Evolutionary conservation across 2,329 filamentous ascomycete species (phyloP).

Genomic region (Claviceps paspali): DNA sequence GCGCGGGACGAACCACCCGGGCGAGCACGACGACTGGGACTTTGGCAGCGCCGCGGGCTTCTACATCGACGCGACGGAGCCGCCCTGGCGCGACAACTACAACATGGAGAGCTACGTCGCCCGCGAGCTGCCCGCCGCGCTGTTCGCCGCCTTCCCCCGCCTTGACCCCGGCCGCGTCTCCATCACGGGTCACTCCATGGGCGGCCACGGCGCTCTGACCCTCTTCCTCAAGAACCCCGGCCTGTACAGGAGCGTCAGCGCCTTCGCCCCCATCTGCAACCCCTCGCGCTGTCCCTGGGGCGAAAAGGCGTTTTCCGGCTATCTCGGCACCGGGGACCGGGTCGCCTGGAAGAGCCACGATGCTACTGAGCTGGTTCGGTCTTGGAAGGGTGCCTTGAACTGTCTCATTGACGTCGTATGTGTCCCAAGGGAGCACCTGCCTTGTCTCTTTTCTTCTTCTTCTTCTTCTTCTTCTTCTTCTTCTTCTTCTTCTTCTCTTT

Average conservation of each 20-base stretch:
- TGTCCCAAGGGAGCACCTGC: too few relatives aligned
- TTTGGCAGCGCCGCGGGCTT: slow-evolving; percentile 89
- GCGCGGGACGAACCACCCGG: slow-evolving; percentile 62
- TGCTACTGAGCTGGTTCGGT: slow-evolving; percentile 73
- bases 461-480: background rate
- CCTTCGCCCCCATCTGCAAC: slow-evolving; percentile 83
- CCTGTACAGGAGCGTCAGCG: slow-evolving; percentile 75
- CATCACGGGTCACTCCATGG: slow-evolving; percentile 94
- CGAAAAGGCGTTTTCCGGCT: slow-evolving; percentile 84
- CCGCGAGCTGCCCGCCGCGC: slow-evolving; percentile 64
- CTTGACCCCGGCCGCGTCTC: slow-evolving; percentile 58
- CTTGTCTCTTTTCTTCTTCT: background rate
- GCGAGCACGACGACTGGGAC: slow-evolving; percentile 80
- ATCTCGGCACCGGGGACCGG: slow-evolving; percentile 58
- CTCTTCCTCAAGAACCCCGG: slow-evolving; percentile 85
- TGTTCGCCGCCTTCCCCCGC: slow-evolving; percentile 56
- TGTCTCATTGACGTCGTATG: slow-evolving; percentile 75
- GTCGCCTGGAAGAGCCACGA: slow-evolving; percentile 80
- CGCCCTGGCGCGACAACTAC: slow-evolving; percentile 65
- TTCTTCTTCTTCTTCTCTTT: too few relatives aligned
- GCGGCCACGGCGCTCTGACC: slow-evolving; percentile 86
- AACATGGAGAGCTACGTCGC: slow-evolving; percentile 91
- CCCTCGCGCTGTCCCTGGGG: slow-evolving; percentile 82
- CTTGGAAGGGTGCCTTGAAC: slow-evolving; percentile 56
- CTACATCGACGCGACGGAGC: slow-evolving; percentile 73